phyloP scores from a whole-genome alignment of 441 rosid species.

The Hypseocharis bilobata region DNA sequence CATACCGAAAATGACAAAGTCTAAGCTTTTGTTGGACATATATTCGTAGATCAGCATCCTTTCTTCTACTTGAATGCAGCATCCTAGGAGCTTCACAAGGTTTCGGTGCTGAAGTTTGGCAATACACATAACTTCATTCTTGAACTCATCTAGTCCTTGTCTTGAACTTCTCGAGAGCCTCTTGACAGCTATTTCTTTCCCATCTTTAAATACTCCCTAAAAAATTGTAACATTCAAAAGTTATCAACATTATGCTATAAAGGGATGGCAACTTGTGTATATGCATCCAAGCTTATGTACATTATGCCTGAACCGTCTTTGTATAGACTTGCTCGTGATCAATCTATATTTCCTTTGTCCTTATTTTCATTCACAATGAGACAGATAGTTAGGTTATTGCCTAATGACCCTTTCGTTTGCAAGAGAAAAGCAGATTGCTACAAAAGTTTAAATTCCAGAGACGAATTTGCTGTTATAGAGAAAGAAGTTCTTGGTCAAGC shows the following conservation, averaged over 20 bases:
- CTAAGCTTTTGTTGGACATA: slow-evolving; percentile 33
- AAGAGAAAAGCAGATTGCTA: too few species aligned
- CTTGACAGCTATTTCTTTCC: slow-evolving; percentile 30
- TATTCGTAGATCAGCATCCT: slow-evolving; percentile 29
- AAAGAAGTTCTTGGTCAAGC: not conserved
- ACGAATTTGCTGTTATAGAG: too few species aligned
- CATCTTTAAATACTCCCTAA: slow-evolving; percentile 24
- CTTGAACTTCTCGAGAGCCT: slow-evolving; percentile 30
- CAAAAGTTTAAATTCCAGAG: too few species aligned
- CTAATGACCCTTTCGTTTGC: too few species aligned
- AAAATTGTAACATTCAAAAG: not conserved
- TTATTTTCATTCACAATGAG: too few species aligned
- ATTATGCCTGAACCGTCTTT: too few species aligned
- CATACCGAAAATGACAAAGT: slow-evolving; percentile 35
- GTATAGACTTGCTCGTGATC: too few species aligned
- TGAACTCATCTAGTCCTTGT: slow-evolving; percentile 33
- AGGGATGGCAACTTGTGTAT: too few species aligned
- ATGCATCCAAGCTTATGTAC: too few species aligned
- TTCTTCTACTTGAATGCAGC: slow-evolving; percentile 27
- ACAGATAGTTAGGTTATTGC: too few species aligned
- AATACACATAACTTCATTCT: slow-evolving; percentile 28
- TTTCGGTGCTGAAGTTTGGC: slow-evolving; percentile 33
- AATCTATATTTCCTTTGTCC: too few species aligned
- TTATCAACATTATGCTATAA: not conserved
- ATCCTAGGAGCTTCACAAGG: slow-evolving; percentile 30